Conservation (phyloP, 768 basidiomycete species). For the Suillus subalutaceus region DNA sequence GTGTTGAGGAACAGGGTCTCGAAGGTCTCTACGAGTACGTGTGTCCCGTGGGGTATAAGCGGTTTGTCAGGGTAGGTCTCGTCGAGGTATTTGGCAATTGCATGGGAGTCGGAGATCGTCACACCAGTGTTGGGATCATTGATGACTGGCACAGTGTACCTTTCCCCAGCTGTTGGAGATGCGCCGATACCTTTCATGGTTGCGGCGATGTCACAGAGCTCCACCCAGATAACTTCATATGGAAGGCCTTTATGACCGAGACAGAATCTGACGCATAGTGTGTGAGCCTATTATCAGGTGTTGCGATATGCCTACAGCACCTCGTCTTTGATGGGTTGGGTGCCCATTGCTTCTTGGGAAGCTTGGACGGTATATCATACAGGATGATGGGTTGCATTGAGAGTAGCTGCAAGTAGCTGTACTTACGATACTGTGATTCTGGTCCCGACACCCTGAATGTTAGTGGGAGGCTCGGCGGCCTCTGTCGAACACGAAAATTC, state of each 20-base stretch:
- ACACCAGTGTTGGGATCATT: slow-evolving; percentile 41
- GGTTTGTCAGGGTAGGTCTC: slow-evolving; percentile 41
- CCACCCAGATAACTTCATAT: slow-evolving; percentile 51
- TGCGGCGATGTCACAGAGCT: slow-evolving; percentile 48
- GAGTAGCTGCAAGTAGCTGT: neutral
- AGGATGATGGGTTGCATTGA: slow-evolving; percentile 10
- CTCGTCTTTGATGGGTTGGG: slow-evolving; percentile 12
- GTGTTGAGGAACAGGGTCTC: neutral
- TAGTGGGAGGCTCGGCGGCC: too few species aligned
- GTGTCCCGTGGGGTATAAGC: neutral
- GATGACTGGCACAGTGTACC: slow-evolving; percentile 51
- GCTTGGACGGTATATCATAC: slow-evolving; percentile 7
- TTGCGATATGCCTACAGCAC: neutral
- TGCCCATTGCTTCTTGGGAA: slow-evolving; percentile 2
- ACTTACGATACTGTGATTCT: neutral
- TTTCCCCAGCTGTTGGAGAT: neutral
- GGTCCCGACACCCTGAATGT: too few species aligned
- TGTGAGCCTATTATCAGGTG: neutral
- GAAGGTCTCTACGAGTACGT: neutral
- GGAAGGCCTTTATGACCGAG: slow-evolving; percentile 39
- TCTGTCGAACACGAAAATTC: too few species aligned
- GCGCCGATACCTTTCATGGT: slow-evolving; percentile 10
- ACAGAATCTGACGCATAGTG: slow-evolving; percentile 21
- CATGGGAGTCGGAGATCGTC: slow-evolving; percentile 41
- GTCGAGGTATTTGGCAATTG: slow-evolving; percentile 52